Evolutionary conservation across 805 yeast genomes (phyloP), one percentile per base, ranked within the genome.

Genomic region (Suhomyces sp.): DNA sequence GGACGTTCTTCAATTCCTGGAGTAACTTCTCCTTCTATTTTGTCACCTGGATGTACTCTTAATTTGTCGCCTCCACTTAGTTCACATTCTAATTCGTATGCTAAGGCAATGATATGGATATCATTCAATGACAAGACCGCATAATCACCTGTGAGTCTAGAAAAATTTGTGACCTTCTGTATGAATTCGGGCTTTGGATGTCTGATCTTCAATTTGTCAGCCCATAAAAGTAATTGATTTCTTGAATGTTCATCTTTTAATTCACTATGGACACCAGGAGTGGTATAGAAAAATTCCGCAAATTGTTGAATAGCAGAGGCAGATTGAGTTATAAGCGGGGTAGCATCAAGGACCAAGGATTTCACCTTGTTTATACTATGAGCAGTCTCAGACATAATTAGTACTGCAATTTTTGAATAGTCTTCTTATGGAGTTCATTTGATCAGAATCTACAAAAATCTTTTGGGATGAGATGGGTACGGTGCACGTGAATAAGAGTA

Each of bases 251-350:
- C 96, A 65, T 93, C 98, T 52, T 76, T 81, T 54, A 93, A 79
- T 65, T 93, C 99, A 19, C 74, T 70, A 50, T 74, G 78, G 12
- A 93, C 98, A 1, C 96, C 90, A 10, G 98, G 97, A 2, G 97
- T 87, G 10, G 97, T 90, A 57, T 70, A 83, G 52, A 86, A 86
- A n/a, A 63, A 58, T 12, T 72, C 60, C 1, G 95, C 97, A 53
- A 73, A 76, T 44, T 75, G 77, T 50, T 81, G 79, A 28, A 93
- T 68, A 14, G 81, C 75, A 3, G 88, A 72, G 9, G 85, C 86
- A 4, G 93, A 72, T 51, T 87, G 95, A 2, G 95, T 83, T 48
- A 93, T 84, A 47, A 93, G 66, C 5, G 98, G 98, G 33, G 96
- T 93, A 3, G 98, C 98, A 73, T 93, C 98, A 46, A 93, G 71